A percentile compares a stretch with the other conserved stretches of the same genome.
These are phyloP conservation scores for Waitea zeae DNA, from an alignment of 1,284 basidiomycete species.

Conservation along the genomic window DNA sequence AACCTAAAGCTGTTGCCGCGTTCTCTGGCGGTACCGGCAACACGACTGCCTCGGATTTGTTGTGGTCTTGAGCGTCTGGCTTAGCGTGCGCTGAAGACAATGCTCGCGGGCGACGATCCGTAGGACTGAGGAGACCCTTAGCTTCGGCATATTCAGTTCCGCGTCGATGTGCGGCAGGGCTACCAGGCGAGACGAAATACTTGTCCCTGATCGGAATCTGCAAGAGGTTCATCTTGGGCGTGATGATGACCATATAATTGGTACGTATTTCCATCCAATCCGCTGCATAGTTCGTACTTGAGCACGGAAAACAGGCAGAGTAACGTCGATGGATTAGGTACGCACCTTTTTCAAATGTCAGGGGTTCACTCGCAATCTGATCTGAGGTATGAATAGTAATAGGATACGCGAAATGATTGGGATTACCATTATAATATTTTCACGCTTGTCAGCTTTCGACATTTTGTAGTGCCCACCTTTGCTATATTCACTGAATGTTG, in stretches of 20 bases:
- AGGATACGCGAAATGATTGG: no score
- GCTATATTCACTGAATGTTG: constrained; percentile 83
- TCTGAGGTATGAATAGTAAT: no score
- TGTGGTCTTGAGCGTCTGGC: no score
- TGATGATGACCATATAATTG: constrained; percentile 85
- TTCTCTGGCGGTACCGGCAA: no score
- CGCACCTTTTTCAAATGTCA: constrained; percentile 92
- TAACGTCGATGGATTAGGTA: constrained; percentile 30
- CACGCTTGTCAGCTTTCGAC: constrained; percentile 92
- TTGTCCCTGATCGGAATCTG: constrained; percentile 91
- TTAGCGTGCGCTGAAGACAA: no score
- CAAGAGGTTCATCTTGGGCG: constrained; percentile 85
- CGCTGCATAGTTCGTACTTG: constrained; percentile 32
- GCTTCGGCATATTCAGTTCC: constrained; percentile 59
- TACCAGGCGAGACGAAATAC: constrained; percentile 69
- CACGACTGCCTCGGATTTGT: no score
- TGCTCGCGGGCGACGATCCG: no score
- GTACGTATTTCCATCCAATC: constrained; percentile 97
- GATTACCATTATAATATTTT: constrained; percentile 90
- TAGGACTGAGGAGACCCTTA: constrained; percentile 54
- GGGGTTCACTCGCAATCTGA: constrained; percentile 79
- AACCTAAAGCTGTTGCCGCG: no score
- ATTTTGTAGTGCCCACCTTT: constrained; percentile 84
- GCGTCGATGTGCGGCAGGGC: constrained; percentile 40
- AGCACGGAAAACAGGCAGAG: constrained; percentile 1